Evolutionary conservation across 2,329 filamentous ascomycete genomes (phyloP).

Genomic region (Penicillium sp.): DNA sequence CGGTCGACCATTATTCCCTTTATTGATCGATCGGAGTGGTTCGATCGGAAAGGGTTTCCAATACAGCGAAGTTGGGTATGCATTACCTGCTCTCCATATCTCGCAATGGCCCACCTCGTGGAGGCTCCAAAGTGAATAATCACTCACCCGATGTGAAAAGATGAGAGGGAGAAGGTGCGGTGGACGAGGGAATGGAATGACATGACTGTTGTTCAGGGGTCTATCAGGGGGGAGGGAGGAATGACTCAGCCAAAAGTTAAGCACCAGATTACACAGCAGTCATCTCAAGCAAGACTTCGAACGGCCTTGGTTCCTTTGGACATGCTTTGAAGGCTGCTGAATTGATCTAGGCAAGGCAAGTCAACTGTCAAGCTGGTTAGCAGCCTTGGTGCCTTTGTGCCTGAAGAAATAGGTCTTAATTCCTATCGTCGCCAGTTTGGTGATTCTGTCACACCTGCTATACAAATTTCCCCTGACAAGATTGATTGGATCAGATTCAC

Average conservation of each 20-base stretch:
- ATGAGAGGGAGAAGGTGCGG: neutral
- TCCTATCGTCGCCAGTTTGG: neutral
- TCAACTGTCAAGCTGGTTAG: neutral
- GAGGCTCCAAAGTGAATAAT: neutral
- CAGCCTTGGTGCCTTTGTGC: neutral
- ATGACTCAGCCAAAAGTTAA: too few relatives aligned
- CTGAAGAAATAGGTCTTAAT: neutral
- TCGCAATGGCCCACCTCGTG: neutral
- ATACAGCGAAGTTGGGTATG: neutral
- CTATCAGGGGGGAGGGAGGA: too few relatives aligned
- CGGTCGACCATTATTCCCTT: neutral
- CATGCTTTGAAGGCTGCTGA: too few relatives aligned
- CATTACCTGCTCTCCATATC: neutral
- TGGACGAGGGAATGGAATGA: neutral
- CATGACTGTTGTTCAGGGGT: too few relatives aligned
- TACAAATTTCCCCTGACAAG: neutral
- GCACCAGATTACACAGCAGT: neutral
- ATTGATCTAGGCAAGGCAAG: neutral
- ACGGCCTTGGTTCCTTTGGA: too few relatives aligned
- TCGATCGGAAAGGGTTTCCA: neutral
- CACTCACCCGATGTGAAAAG: neutral
- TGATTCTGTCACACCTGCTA: neutral
- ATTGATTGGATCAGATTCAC: neutral
- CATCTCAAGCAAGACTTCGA: neutral
- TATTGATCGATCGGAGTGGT: too few relatives aligned